Base-by-base conservation (phyloP, 345 rosid species). In the Laguncularia racemosa region DNA sequence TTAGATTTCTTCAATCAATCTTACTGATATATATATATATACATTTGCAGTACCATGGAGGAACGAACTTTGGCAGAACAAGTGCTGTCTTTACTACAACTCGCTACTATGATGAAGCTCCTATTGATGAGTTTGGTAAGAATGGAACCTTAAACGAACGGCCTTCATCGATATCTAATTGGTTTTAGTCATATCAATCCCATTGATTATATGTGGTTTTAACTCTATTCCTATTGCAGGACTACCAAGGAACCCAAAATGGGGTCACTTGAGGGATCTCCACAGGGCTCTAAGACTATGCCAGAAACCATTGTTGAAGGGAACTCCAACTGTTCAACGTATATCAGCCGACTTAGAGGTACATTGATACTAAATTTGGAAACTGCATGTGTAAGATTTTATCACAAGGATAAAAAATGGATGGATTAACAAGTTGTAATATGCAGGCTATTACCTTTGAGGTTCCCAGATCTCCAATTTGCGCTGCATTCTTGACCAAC, bases 51-150 rank as follows among this genome's bases (percentile, higher is more conserved):
- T 78, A 75, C 58, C 69, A 75, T 57, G 86, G 79, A 6, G 86
- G 86, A 18, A 81, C 86, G 23, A 81, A 81, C 57, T 68, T 63
- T 0, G 83, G 68, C 0, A 73, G 83, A 53, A 70, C 72, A 12
- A 61, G 71, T n/a, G 63, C 79, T 14, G 61, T 79, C 52, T 81
- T 81, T 19, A 71, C 73, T 48, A 73, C 86, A 23, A 71, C 86
- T 23, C 63, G 73, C 4, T 81, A 81, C 61, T 81, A 81, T 8
- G 81, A 81, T 55, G 85, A 81, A 52, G 81, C 81, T 20, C 85
- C 85, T 8, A 50, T 81, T 1, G 83, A 78, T 44, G 83, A 81
- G 69, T 78, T 38, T 47, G 86, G 80, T 77, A 13, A 16, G 69
- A 52, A 33, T 33, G 9, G 11, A 33, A 6, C 40, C 9, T 33